Evolutionary conservation across 768 basidiomycete species (phyloP).

Genomic region (Pleurotus ostreatus): DNA sequence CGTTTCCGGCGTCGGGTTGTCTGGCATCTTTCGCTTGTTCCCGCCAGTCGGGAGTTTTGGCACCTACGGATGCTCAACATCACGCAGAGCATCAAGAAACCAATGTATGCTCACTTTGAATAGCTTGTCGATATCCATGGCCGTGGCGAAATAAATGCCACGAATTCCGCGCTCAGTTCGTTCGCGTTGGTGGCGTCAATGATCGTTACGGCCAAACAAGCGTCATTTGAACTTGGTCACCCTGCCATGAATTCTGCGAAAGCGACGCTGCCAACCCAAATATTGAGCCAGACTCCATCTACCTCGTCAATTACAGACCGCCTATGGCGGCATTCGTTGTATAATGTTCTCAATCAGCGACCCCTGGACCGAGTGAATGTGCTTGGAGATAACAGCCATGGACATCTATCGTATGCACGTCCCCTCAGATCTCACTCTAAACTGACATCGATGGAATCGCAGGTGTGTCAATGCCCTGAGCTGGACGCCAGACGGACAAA

Average conservation of each 20-base stretch:
- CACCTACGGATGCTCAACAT: conserved; percentile 34
- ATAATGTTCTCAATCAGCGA: neutral
- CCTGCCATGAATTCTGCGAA: neutral
- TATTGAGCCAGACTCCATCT: neutral
- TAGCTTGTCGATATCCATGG: conserved; percentile 40
- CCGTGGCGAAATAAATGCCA: conserved; percentile 4
- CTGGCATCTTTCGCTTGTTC: conserved; percentile 71
- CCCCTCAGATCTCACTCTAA: neutral
- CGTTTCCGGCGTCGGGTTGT: conserved; percentile 76
- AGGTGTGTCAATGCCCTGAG: conserved; percentile 78
- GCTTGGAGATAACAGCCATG: conserved; percentile 52
- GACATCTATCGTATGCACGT: conserved; percentile 64
- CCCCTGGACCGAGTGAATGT: conserved; percentile 65
- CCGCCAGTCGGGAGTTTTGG: conserved; percentile 63
- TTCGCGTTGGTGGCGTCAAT: conserved; percentile 1
- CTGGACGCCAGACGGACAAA: conserved; percentile 64
- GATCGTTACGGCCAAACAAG: neutral
- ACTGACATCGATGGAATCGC: neutral
- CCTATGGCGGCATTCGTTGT: neutral
- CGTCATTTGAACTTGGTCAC: neutral
- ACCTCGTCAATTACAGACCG: neutral
- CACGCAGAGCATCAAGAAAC: neutral
- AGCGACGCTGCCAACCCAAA: neutral
- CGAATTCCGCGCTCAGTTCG: neutral
- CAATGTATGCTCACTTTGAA: conserved; percentile 36